A percentile compares a stretch with the other conserved stretches of the same genome.
These are phyloP conservation scores for Macrocybe gigantea DNA, from an alignment of 768 basidiomycete species.

Conservation along the genomic window DNA sequence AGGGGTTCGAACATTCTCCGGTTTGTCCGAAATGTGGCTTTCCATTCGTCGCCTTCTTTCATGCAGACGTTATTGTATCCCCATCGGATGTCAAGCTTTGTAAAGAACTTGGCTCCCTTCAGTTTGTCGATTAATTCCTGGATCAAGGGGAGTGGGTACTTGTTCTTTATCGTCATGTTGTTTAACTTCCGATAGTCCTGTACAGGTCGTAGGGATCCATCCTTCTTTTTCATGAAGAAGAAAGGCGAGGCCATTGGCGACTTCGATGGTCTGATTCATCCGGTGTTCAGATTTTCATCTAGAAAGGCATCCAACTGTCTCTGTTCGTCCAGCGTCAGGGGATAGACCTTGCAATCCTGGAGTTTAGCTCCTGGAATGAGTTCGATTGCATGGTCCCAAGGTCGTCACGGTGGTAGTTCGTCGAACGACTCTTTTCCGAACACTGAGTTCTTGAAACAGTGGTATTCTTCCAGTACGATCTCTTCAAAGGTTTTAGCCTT, in stretches of 20 bases:
- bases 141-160: constrained; percentile 26
- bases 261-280: constrained; percentile 17
- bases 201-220: constrained; percentile 16
- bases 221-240: constrained; percentile 22
- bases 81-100: constrained; percentile 31
- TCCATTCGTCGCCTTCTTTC: constrained; percentile 34
- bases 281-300: constrained; percentile 16
- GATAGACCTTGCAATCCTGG: too few relatives aligned
- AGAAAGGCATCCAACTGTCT: too few relatives aligned
- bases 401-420: too few relatives aligned
- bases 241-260: constrained; percentile 16
- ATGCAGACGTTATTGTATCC: constrained; percentile 32
- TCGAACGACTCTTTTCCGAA: too few relatives aligned
- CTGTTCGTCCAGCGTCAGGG: too few relatives aligned
- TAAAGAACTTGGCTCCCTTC: constrained; percentile 18
- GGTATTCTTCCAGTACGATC: constrained; percentile 1
- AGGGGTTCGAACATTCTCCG: too few relatives aligned
- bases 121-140: constrained; percentile 20
- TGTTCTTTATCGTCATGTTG: constrained; percentile 21
- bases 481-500: constrained; percentile 5
- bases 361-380: too few relatives aligned
- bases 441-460: constrained; percentile 4
- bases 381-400: too few relatives aligned
- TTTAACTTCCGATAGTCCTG: constrained; percentile 27
- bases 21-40: too few relatives aligned